phyloP scores from a whole-genome alignment of 1,139 yeast species.

The Blastobotrys proliferans region DNA sequence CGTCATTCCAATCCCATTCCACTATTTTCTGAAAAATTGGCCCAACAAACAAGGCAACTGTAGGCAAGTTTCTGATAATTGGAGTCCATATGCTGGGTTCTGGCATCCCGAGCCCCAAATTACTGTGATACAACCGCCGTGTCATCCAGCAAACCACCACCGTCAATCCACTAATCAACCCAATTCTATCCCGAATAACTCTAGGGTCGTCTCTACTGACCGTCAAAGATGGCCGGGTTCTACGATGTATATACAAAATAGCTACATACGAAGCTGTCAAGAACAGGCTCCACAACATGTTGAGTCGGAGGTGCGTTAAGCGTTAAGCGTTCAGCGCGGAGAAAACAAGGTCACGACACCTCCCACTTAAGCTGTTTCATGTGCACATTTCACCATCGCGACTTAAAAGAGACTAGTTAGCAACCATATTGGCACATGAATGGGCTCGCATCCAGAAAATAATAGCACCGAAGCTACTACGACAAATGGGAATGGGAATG shows the following conservation, averaged over 20 bases:
- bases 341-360: too few relatives aligned
- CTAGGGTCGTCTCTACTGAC: constrained; percentile 30
- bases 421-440: too few relatives aligned
- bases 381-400: too few relatives aligned
- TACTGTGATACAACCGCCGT: neutral
- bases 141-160: constrained; percentile 18
- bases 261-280: constrained; percentile 33
- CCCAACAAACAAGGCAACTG: constrained; percentile 47
- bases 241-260: constrained; percentile 28
- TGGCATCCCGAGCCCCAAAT: neutral
- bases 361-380: too few relatives aligned
- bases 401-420: too few relatives aligned
- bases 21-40: constrained; percentile 47
- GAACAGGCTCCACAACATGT: too few relatives aligned
- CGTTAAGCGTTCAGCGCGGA: too few relatives aligned
- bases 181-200: constrained; percentile 41
- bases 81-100: too few relatives aligned
- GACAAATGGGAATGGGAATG: neutral
- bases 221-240: constrained; percentile 30
- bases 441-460: too few relatives aligned
- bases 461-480: neutral
- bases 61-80: too few relatives aligned
- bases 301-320: too few relatives aligned
- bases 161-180: constrained; percentile 36
- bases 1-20: too few relatives aligned